Evolutionary conservation across 768 basidiomycete genomes (phyloP).

Genomic region (Candolleomyces eurysporus): DNA sequence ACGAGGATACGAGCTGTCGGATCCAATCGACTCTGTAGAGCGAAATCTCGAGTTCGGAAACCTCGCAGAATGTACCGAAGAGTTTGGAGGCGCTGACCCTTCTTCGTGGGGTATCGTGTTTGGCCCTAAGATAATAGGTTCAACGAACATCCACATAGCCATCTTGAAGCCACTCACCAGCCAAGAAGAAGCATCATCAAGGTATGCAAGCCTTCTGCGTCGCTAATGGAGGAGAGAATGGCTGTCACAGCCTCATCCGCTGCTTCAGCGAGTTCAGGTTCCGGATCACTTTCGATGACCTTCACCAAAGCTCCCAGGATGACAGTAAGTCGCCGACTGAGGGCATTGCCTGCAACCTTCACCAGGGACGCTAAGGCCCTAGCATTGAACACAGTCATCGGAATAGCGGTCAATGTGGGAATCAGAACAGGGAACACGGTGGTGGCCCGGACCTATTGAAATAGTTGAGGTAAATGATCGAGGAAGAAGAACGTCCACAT

Average conservation of each 20-base stretch:
- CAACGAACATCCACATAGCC: not conserved
- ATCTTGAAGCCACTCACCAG: constrained; percentile 54
- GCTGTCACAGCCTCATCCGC: constrained; percentile 75
- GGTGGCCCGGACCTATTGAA: constrained; percentile 76
- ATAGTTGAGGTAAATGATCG: not conserved
- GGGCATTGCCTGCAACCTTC: constrained; percentile 87
- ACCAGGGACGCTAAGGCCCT: constrained; percentile 88
- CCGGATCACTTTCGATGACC: constrained; percentile 64
- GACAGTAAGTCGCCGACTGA: constrained; percentile 78
- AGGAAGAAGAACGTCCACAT: constrained; percentile 25
- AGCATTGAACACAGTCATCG: constrained; percentile 95
- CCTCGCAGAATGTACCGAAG: constrained; percentile 82
- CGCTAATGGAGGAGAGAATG: constrained; percentile 74
- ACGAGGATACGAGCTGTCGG: constrained; percentile 76
- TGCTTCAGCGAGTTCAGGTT: constrained; percentile 69
- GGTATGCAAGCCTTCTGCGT: constrained; percentile 85
- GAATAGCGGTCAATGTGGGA: constrained; percentile 85
- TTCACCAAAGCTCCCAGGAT: constrained; percentile 81
- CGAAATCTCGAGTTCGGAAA: constrained; percentile 75
- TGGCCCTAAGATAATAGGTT: constrained; percentile 58
- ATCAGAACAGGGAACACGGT: constrained; percentile 98
- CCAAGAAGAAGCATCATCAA: constrained; percentile 86
- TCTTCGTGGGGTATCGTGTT: constrained; percentile 64
- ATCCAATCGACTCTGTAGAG: constrained; percentile 95
- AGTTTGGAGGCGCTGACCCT: constrained; percentile 78